These are phyloP conservation scores for Sophora flavescens DNA, from an alignment of 306 rosid species.

Conservation along the genomic window DNA sequence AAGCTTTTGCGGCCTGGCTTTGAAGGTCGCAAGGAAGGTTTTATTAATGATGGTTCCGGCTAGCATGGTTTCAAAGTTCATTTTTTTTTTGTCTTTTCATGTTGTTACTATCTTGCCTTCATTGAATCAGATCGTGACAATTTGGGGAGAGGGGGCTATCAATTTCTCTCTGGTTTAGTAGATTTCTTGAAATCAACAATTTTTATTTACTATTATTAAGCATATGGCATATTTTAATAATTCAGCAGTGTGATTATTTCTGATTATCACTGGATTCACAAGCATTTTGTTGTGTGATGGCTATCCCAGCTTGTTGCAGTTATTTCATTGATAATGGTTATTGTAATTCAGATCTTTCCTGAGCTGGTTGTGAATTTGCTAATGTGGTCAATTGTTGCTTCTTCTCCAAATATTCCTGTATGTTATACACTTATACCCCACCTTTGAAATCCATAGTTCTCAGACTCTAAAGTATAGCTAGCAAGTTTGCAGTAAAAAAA, in stretches of 20 bases:
- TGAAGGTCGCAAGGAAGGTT: slow-evolving; percentile 90
- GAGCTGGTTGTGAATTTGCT: neutral
- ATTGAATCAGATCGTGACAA: neutral
- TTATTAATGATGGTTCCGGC: slow-evolving; percentile 54
- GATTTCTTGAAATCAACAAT: neutral
- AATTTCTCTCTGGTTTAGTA: neutral
- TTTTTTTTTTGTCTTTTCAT: slow-evolving; percentile 23
- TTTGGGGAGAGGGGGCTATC: neutral
- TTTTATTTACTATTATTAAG: neutral
- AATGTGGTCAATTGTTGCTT: neutral
- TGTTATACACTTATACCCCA: no score
- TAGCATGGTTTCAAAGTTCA: slow-evolving; percentile 12
- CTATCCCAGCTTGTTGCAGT: neutral
- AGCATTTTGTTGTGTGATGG: neutral
- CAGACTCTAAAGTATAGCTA: no score
- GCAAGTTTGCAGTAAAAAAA: no score
- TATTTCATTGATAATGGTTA: neutral
- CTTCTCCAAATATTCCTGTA: neutral
- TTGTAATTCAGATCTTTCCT: neutral
- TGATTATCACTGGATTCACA: slow-evolving; percentile 7
- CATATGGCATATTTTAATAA: neutral
- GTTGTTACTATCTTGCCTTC: slow-evolving; percentile 2
- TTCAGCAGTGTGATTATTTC: neutral
- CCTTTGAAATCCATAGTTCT: neutral
- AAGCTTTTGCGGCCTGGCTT: slow-evolving; percentile 90